A percentile compares a stretch with the other conserved stretches of the same genome.
Evolutionary conservation across 2,329 filamentous ascomycete species (phyloP).

Genomic region (Clarireedia sp.): DNA sequence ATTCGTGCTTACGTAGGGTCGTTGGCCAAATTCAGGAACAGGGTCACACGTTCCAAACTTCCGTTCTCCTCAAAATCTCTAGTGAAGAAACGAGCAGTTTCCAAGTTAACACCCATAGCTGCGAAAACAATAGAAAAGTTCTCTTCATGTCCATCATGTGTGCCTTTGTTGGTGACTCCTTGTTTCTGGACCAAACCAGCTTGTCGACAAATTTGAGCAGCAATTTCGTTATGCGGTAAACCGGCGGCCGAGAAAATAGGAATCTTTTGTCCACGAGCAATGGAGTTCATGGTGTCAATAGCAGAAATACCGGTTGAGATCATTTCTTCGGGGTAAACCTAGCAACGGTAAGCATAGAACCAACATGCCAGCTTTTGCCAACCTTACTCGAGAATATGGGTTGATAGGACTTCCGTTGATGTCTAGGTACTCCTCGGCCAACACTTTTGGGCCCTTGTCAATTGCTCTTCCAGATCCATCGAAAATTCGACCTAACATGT

Average conservation of each 20-base stretch:
- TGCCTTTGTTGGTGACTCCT: slow-evolving; percentile 79
- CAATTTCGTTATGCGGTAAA: slow-evolving; percentile 99
- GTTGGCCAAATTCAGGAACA: slow-evolving; percentile 98
- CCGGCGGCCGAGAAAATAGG: slow-evolving; percentile 97
- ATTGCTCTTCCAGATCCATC: slow-evolving; percentile 97
- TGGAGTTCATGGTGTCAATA: slow-evolving; percentile 97
- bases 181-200: slow-evolving; percentile 76
- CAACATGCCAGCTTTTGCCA: slow-evolving; percentile 4
- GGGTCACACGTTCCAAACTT: slow-evolving; percentile 89
- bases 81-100: slow-evolving; percentile 97
- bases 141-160: slow-evolving; percentile 94
- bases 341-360: slow-evolving; percentile 3
- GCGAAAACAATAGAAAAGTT: slow-evolving; percentile 99
- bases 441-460: slow-evolving; percentile 96
- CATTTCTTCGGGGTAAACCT: slow-evolving; percentile 99
- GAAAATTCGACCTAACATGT: slow-evolving; percentile 98
- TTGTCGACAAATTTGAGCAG: slow-evolving; percentile 96
- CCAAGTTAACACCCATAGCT: slow-evolving; percentile 99
- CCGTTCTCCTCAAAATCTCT: slow-evolving; percentile 99
- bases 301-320: slow-evolving; percentile 98
- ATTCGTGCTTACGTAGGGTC: slow-evolving; percentile 74
- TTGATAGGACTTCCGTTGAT: slow-evolving; percentile 99
- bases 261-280: slow-evolving; percentile 98
- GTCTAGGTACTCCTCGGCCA: slow-evolving; percentile 96
- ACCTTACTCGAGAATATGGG: slow-evolving; percentile 84